Evolutionary conservation across 2,329 filamentous ascomycete species (phyloP).

Genomic region (Penicillium olsonii): DNA sequence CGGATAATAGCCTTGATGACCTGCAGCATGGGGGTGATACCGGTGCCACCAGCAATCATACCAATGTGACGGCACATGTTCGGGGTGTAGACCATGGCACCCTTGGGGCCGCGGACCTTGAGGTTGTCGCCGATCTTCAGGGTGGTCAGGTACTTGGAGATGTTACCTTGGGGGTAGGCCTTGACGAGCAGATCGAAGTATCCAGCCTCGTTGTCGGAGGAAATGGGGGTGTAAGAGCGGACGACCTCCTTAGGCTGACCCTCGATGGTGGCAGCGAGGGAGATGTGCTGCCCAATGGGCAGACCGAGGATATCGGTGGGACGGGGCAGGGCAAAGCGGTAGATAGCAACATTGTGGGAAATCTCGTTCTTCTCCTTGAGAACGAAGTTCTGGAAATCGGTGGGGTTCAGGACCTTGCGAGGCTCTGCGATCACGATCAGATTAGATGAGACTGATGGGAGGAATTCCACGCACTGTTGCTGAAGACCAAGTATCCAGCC

Average conservation of each 20-base stretch:
- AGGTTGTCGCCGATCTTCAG: conserved; percentile 83
- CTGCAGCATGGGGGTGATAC: conserved; percentile 98
- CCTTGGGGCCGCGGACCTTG: conserved; percentile 91
- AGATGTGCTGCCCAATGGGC: conserved; percentile 98
- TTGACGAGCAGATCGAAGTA: conserved; percentile 98
- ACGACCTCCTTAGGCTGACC: conserved; percentile 80
- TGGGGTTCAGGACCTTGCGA: conserved; percentile 82
- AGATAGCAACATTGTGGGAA: conserved; percentile 98
- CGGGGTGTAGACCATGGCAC: conserved; percentile 94
- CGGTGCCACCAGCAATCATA: conserved; percentile 97
- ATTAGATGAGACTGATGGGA: conserved; percentile 2
- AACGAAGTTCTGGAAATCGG: conserved; percentile 86
- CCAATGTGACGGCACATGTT: conserved; percentile 97
- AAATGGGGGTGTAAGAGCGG: conserved; percentile 90
- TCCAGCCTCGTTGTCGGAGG: conserved; percentile 83
- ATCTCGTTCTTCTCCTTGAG: conserved; percentile 93
- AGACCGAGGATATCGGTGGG: conserved; percentile 83
- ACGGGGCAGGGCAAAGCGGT: conserved; percentile 85
- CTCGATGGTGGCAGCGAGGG: conserved; percentile 79
- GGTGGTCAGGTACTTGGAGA: conserved; percentile 86
- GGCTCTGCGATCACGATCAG: conserved; percentile 55
- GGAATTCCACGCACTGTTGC: conserved; percentile 60
- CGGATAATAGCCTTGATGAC: conserved; percentile 87
- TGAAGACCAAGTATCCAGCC: conserved; percentile 70
- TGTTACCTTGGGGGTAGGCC: conserved; percentile 96